Conservation (phyloP, 768 basidiomycete species). For the Mycena galericulata region DNA sequence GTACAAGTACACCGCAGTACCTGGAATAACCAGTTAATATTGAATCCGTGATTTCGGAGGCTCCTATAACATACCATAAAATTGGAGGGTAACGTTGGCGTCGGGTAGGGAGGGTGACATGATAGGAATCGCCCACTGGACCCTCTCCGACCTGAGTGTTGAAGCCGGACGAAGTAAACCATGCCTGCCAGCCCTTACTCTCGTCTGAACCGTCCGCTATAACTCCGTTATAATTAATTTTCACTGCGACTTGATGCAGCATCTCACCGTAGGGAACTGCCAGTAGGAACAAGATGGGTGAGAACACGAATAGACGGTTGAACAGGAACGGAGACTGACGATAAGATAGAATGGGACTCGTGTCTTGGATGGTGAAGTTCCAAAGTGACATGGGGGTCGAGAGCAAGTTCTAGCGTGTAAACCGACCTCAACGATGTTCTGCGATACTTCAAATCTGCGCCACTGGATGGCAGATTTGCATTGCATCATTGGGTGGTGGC, state of each 20-base stretch:
- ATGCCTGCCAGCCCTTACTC: slow-evolving; percentile 22
- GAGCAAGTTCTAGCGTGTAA: not conserved
- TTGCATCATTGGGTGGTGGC: no score
- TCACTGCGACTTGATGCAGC: rapidly evolving
- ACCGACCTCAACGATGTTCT: not conserved
- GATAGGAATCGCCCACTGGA: slow-evolving; percentile 10
- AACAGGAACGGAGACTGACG: not conserved
- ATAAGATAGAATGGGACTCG: slow-evolving; percentile 23
- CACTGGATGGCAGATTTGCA: no score
- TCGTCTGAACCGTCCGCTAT: slow-evolving; percentile 17
- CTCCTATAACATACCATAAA: slow-evolving; percentile 17
- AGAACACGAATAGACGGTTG: not conserved
- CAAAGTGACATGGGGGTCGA: slow-evolving; percentile 15
- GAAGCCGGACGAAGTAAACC: slow-evolving; percentile 17
- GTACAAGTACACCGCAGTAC: slow-evolving; percentile 17
- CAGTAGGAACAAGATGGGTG: not conserved
- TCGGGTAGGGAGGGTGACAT: slow-evolving; percentile 12
- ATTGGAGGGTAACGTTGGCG: slow-evolving; percentile 18
- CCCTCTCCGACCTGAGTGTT: slow-evolving; percentile 15
- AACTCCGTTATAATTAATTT: not conserved
- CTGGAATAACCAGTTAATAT: not conserved
- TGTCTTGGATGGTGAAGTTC: slow-evolving; percentile 23
- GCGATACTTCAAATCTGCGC: no score
- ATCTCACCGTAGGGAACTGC: slow-evolving; percentile 20
- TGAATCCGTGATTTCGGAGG: not conserved